These are phyloP conservation scores for Juglanconis oblonga DNA, from an alignment of 2,329 filamentous ascomycete species.

Conservation along the genomic window DNA sequence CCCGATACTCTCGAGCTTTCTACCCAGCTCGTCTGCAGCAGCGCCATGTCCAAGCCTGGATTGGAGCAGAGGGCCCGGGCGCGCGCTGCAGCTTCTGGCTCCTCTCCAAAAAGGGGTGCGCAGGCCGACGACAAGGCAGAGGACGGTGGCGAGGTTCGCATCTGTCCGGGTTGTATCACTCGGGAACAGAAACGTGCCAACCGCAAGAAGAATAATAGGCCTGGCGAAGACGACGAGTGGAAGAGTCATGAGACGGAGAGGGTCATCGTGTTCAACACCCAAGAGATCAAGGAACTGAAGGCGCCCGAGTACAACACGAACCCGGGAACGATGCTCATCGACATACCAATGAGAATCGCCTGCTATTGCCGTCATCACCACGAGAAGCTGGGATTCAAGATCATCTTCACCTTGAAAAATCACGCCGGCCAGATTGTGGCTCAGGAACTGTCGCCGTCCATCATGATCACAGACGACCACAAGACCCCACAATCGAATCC, in stretches of 20 bases:
- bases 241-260: slow-evolving; percentile 74
- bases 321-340: slow-evolving; percentile 67
- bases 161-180: slow-evolving; percentile 87
- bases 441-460: slow-evolving; percentile 80
- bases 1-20: slow-evolving; percentile 76
- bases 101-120: slow-evolving; percentile 28
- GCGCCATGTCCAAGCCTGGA: slow-evolving; percentile 75
- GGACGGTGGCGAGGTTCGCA: slow-evolving; percentile 90
- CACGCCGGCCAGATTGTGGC: slow-evolving; percentile 71
- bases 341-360: slow-evolving; percentile 90
- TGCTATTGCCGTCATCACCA: slow-evolving; percentile 96
- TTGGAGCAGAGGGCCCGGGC: slow-evolving; percentile 66
- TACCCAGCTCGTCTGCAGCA: slow-evolving; percentile 85
- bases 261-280: slow-evolving; percentile 88
- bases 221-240: slow-evolving; percentile 88
- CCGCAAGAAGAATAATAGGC: slow-evolving; percentile 89
- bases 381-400: slow-evolving; percentile 86
- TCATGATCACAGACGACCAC: slow-evolving; percentile 98
- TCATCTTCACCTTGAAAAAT: slow-evolving; percentile 94
- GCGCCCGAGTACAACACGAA: slow-evolving; percentile 47
- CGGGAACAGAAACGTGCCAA: slow-evolving; percentile 88
- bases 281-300: slow-evolving; percentile 82
- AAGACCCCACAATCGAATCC: slow-evolving; percentile 67
- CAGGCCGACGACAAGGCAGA: slow-evolving; percentile 67
- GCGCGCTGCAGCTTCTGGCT: slow-evolving; percentile 43